Evolutionary conservation across 2,329 filamentous ascomycete species (phyloP), one percentile per base, ranked within the genome.

Genomic region (Cladophialophora bantiana): DNA sequence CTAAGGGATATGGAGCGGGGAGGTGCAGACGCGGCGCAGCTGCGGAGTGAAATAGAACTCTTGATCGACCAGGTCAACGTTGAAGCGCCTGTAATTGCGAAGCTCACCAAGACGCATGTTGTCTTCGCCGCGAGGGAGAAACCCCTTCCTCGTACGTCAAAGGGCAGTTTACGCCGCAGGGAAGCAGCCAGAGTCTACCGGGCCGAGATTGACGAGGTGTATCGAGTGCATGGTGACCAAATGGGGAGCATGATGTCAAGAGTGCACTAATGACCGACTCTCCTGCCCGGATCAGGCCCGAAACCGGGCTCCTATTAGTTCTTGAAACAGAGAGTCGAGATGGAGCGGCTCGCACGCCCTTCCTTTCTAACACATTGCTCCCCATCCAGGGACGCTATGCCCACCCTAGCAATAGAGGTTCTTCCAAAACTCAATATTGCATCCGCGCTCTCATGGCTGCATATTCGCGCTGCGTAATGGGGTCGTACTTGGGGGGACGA

Each of bases 401-500:
- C 26, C 26, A 26, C 26, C 2, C 26, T 26, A 26, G 26, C 26
- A 26, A 26, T 26, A 26, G 26, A 26, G 26, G 3, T 26, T 3
- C 2, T 26, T 26, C 26, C 2, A 26, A 26, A 26, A 26, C 26
- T 73, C 64, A 75, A 68, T 75, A 75, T 55, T 74, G 73, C 71
- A 75, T 72, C 7, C 74, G 74, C 5, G 75, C 74, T 45, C 78
- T 74, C 73, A 77, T 76, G 32, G 73, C 70, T 36, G 76, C 77
- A 70, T 81, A 81, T 10, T 76, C 75, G 13, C 73, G 72, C 65
- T 78, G 75, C 3, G 78, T 80, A 53, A 81, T 84, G 26, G 84
- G 83, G 61, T 81, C 80, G 71, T 87, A 87, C 73, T 83, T 85
- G 45, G 82, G 78, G 0, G 82, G 80, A 59, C 80, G 77, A 0